Evolutionary conservation across 2,329 filamentous ascomycete species (phyloP).

Genomic region (Neonectria ditissima): DNA sequence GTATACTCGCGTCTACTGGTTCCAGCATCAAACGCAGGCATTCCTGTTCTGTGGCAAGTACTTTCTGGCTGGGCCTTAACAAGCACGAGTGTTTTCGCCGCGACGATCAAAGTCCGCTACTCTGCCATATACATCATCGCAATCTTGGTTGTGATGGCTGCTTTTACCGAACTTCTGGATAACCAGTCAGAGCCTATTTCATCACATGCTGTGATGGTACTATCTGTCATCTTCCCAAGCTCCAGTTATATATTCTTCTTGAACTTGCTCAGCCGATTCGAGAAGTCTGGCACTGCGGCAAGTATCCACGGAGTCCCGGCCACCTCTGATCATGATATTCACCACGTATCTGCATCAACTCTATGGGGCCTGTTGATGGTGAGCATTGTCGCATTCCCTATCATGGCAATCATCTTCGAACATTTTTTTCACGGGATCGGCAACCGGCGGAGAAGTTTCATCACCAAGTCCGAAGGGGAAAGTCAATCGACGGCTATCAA

Average conservation of each 20-base stretch:
- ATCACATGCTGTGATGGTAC: background rate
- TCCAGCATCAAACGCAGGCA: slow-evolving; percentile 43
- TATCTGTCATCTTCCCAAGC: slow-evolving; percentile 41
- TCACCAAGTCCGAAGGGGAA: too few relatives aligned
- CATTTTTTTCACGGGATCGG: too few relatives aligned
- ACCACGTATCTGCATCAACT: too few relatives aligned
- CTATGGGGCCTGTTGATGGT: too few relatives aligned
- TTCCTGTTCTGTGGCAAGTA: slow-evolving; percentile 59
- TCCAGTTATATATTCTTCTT: slow-evolving; percentile 41
- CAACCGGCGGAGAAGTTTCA: too few relatives aligned
- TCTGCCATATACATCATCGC: slow-evolving; percentile 48
- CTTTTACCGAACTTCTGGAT: slow-evolving; percentile 30
- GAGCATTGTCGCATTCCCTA: too few relatives aligned
- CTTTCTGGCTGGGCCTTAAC: slow-evolving; percentile 66
- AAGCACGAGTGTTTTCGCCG: slow-evolving; percentile 70
- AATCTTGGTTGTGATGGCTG: slow-evolving; percentile 46
- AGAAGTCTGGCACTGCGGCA: too few relatives aligned
- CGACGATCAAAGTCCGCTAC: slow-evolving; percentile 50
- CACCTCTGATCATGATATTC: too few relatives aligned
- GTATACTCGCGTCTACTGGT: slow-evolving; percentile 49
- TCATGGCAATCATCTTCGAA: too few relatives aligned
- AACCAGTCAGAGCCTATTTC: slow-evolving; percentile 6
- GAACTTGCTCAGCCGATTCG: background rate
- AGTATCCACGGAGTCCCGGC: too few relatives aligned
- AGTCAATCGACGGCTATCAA: too few relatives aligned